Percentiles rank a stretch among this genome's conserved stretches.
Conservation (phyloP, 2,329 filamentous ascomycete genomes). For the Cordyceps militaris region DNA sequence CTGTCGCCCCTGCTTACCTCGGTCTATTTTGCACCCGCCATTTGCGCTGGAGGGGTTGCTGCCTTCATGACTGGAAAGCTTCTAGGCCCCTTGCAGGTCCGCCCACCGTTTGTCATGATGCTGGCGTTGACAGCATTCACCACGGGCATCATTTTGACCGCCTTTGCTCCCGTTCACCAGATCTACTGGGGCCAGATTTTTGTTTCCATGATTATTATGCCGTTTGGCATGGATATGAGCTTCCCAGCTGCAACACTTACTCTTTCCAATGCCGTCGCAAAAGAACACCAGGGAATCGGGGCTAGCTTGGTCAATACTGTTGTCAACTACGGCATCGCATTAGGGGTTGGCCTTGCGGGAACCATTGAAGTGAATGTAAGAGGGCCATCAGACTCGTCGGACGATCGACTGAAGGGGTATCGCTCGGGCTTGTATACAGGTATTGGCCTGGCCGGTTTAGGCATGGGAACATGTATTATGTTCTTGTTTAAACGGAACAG, state of each 20-base stretch:
- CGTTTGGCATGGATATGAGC: conserved; percentile 60
- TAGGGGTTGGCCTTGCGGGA: conserved; percentile 59
- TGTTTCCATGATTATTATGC: conserved; percentile 49
- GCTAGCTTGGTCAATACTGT: conserved; percentile 54
- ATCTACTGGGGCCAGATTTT: conserved; percentile 61
- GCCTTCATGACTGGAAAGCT: conserved; percentile 37
- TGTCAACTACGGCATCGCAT: conserved; percentile 61
- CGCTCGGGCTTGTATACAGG: conserved; percentile 35
- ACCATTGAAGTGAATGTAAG: conserved; percentile 47
- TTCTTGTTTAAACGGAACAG: conserved; percentile 6
- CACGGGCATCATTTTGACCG: conserved; percentile 35
- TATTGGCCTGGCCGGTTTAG: conserved; percentile 28
- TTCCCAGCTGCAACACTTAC: conserved; percentile 57
- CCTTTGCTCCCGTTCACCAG: conserved; percentile 44
- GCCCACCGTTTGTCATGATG: conserved; percentile 35
- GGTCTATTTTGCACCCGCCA: conserved; percentile 38
- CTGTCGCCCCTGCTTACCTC: conserved; percentile 36
- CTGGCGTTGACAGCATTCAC: conserved; percentile 38
- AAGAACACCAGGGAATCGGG: conserved; percentile 39
- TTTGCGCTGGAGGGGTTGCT: conserved; percentile 37
- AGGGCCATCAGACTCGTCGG: conserved; percentile 17
- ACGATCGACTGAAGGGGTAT: conserved; percentile 27
- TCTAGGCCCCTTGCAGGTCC: conserved; percentile 30
- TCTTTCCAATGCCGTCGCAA: conserved; percentile 44
- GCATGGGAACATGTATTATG: conserved; percentile 3